Evolutionary conservation across 768 basidiomycete genomes (phyloP).

Genomic region (Amanita muscaria): DNA sequence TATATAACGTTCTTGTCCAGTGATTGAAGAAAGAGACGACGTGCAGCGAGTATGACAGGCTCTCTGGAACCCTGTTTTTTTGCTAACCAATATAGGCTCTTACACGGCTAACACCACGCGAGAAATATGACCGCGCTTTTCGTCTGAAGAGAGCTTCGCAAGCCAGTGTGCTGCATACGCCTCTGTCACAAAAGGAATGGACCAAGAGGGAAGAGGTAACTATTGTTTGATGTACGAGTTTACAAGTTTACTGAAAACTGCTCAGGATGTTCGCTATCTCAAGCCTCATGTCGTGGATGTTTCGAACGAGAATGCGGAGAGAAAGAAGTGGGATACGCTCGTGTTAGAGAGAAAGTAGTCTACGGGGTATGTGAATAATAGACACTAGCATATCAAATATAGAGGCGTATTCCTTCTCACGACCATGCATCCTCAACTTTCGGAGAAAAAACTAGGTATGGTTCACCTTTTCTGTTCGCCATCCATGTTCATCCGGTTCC

Average conservation of each 20-base stretch:
- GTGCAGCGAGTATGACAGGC: slow-evolving; percentile 61
- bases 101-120: slow-evolving; percentile 64
- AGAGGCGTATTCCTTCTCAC: not conserved
- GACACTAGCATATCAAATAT: not conserved
- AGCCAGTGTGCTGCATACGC: slow-evolving; percentile 66
- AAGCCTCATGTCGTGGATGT: slow-evolving; percentile 68
- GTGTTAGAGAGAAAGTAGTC: slow-evolving; percentile 57
- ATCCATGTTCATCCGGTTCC: not conserved
- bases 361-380: not conserved
- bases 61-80: not conserved
- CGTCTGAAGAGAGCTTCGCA: slow-evolving; percentile 83
- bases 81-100: slow-evolving; percentile 52
- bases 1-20: slow-evolving; percentile 24
- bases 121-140: slow-evolving; percentile 86
- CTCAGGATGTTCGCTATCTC: slow-evolving; percentile 86
- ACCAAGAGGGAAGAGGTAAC: slow-evolving; percentile 69
- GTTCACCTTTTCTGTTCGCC: slow-evolving; percentile 2
- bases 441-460: slow-evolving; percentile 54
- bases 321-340: slow-evolving; percentile 73
- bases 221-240: too few relatives aligned
- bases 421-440: slow-evolving; percentile 62
- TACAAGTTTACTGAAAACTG: slow-evolving; percentile 7
- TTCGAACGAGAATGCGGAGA: slow-evolving; percentile 67
- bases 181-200: slow-evolving; percentile 80
- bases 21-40: slow-evolving; percentile 68